Base-by-base conservation (phyloP, 2,329 filamentous ascomycete species). In the Fusarium metavorans region DNA sequence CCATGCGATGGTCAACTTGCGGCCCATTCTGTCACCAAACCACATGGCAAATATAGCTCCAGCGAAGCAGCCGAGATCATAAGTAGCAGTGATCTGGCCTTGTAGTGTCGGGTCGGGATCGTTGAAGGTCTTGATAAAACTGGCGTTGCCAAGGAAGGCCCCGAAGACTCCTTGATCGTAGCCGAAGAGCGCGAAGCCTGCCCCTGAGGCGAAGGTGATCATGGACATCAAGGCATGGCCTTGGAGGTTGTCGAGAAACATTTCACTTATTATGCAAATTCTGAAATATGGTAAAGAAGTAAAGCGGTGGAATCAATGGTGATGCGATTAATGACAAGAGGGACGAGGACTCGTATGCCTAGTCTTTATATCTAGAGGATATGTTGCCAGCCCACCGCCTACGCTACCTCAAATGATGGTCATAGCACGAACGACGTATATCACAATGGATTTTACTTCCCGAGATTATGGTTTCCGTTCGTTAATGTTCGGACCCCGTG, bases 1-100 rank as follows among this genome's bases (percentile, higher is more conserved):
- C 14, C 63, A 52, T 18, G 63, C 23, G 16, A 67, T 66, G 9
- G 59, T 58, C 16, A 23, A 9, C 27, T 50, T 61, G 20, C 68
- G 48, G n/a, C 68, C 68, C 8, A 58, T 25, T 14, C 34, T 63
- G 37, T 67, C 64, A 11, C 68, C 68, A 16, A 48, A 45, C 9
- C 39, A 64, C 32, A 71, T 59, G 20, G 68, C 59, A 6, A 58
- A 50, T 10, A 71, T 58, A 7, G 68, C 64, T 5, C 68, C 68
- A 18, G 57, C 32, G 37, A 71, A 71, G 43, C 68, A 71, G 20
- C 68, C 68, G 5, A 71, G 52, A 25, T 71, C 63, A 20, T 71
- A 71, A 23, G 63, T 65, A 27, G 68, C 64, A 4, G 68, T 67
- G 20, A 71, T 56, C 14, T 37, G 30, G 20, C 61, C 61, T 23